A percentile compares a stretch with the other conserved stretches of the same genome.
These are phyloP conservation scores for Luvunga scandens DNA, from an alignment of 345 rosid genomes.

Conservation along the genomic window DNA sequence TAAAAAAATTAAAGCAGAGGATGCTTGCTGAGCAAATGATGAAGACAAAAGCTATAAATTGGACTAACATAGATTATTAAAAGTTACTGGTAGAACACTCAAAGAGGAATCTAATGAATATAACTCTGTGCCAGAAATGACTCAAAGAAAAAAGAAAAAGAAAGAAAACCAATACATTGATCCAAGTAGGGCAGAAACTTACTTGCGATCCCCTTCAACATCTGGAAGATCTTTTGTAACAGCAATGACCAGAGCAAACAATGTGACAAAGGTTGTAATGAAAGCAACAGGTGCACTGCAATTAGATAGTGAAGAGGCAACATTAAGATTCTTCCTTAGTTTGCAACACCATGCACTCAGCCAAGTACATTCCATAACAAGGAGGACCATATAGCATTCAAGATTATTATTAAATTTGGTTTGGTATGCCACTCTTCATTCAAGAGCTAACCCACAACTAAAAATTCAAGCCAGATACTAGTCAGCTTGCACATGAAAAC, in stretches of 20 bases:
- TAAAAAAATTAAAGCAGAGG: neutral
- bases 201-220: constrained; percentile 98
- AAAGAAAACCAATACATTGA: neutral
- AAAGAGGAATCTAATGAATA: neutral
- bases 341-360: neutral
- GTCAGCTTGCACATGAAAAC: neutral
- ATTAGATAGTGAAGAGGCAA: constrained; percentile 5
- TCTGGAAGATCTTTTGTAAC: constrained; percentile 96
- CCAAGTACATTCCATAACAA: constrained; percentile 1
- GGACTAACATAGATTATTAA: neutral
- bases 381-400: neutral
- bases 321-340: constrained; percentile 15
- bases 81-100: neutral
- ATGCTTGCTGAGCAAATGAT: neutral
- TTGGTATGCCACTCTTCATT: neutral
- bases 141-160: constrained; percentile 6
- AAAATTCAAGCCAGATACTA: neutral
- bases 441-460: neutral
- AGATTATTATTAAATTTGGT: neutral
- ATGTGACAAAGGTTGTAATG: constrained; percentile 84
- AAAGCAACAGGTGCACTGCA: constrained; percentile 96
- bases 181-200: constrained; percentile 27
- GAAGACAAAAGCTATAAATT: constrained; percentile 4
- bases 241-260: constrained; percentile 92
- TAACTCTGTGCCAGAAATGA: neutral